Conservation (phyloP, 75 land plant species). For the Picea glauca region DNA sequence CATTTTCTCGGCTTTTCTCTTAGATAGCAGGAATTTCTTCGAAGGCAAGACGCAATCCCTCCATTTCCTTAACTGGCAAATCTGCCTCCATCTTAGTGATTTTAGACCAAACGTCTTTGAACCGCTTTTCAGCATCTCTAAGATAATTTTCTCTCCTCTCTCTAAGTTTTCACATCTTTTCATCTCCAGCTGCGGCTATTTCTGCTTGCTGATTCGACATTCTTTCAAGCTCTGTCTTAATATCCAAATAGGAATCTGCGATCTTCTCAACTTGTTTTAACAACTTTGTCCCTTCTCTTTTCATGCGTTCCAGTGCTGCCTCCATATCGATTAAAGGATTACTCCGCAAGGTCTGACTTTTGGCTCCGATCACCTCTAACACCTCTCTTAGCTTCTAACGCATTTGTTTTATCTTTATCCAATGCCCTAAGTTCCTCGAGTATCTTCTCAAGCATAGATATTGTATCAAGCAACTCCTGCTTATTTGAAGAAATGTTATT, state of each 20-base stretch:
- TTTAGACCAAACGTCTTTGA: constrained; percentile 33
- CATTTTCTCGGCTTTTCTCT: constrained; percentile 35
- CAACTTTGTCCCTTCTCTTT: constrained; percentile 19
- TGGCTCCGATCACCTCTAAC: constrained; percentile 18
- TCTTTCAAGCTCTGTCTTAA: constrained; percentile 21
- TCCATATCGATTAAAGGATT: constrained; percentile 1
- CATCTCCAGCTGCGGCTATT: not conserved
- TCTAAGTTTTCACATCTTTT: constrained; percentile 5
- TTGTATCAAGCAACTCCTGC: constrained; percentile 27
- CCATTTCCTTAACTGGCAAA: constrained; percentile 34
- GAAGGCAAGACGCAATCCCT: constrained; percentile 37
- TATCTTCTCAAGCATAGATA: constrained; percentile 26
- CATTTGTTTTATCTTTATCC: not conserved
- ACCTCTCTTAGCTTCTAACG: not conserved
- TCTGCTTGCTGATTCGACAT: constrained; percentile 2
- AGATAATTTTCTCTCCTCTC: constrained; percentile 16
- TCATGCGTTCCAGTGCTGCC: constrained; percentile 12
- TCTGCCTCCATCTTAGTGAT: constrained; percentile 41
- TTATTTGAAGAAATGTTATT: constrained; percentile 32
- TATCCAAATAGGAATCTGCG: constrained; percentile 8
- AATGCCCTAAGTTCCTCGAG: constrained; percentile 32
- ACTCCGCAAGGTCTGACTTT: constrained; percentile 18
- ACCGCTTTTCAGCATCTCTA: constrained; percentile 27
- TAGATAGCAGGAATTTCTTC: constrained; percentile 48
- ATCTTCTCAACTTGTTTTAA: constrained; percentile 14